Conservation (phyloP, 116 monocot species). For the Phalaenopsis hybrid region DNA sequence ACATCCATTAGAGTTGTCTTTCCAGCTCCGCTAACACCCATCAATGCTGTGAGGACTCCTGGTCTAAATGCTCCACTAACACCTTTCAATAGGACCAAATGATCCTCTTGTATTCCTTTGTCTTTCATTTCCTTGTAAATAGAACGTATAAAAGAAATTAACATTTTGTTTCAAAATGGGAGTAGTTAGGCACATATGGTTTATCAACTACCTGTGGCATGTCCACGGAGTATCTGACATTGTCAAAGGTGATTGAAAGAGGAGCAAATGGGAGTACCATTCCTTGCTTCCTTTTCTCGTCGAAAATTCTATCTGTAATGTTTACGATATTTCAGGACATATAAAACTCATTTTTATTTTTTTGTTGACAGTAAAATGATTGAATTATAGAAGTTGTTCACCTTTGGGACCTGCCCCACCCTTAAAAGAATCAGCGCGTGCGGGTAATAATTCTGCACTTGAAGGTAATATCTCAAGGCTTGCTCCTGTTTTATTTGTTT, state of each 20-base stretch:
- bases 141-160: neutral
- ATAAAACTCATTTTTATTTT: neutral
- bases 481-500: conserved; percentile 41
- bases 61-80: conserved; percentile 75
- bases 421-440: conserved; percentile 9
- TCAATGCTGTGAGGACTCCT: conserved; percentile 74
- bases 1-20: conserved; percentile 96
- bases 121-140: conserved; percentile 69
- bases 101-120: conserved; percentile 42
- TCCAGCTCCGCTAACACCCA: conserved; percentile 93
- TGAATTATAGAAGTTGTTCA: neutral
- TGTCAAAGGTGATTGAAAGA: conserved; percentile 58
- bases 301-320: neutral
- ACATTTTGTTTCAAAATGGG: neutral
- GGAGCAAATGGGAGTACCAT: conserved; percentile 77
- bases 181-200: neutral
- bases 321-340: neutral
- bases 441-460: conserved; percentile 14
- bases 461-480: conserved; percentile 10
- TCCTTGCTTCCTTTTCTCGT: conserved; percentile 27
- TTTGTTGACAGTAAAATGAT: neutral
- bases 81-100: conserved; percentile 55
- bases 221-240: conserved; percentile 65
- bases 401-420: neutral
- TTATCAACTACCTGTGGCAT: conserved; percentile 49